phyloP scores from a whole-genome alignment of 805 yeast species.

The Yamadazyma insecticola region DNA sequence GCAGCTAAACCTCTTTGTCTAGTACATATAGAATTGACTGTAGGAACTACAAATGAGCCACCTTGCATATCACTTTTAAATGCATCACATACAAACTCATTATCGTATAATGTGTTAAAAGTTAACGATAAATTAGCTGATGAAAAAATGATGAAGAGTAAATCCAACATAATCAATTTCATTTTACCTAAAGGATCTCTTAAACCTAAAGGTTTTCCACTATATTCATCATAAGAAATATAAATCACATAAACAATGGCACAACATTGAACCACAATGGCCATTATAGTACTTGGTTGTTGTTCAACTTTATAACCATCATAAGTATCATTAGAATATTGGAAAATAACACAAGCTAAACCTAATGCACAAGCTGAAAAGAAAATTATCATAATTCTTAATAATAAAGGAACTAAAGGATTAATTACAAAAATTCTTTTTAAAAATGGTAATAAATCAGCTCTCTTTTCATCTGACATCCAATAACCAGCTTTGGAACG shows the following conservation, averaged over 20 bases:
- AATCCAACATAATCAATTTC: slow-evolving; percentile 74
- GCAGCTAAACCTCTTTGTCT: slow-evolving; percentile 77
- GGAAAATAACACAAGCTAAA: slow-evolving; percentile 58
- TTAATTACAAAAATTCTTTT: slow-evolving; percentile 60
- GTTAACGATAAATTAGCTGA: slow-evolving; percentile 85
- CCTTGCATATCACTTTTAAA: slow-evolving; percentile 17
- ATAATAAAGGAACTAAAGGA: slow-evolving; percentile 75
- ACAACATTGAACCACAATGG: slow-evolving; percentile 74
- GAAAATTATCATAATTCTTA: slow-evolving; percentile 48
- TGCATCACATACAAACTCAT: slow-evolving; percentile 65
- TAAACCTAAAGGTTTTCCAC: slow-evolving; percentile 87
- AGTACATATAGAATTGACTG: slow-evolving; percentile 57
- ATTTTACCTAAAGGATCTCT: slow-evolving; percentile 82
- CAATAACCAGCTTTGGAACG: slow-evolving; percentile 61
- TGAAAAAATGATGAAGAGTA: slow-evolving; percentile 81
- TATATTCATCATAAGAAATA: slow-evolving; percentile 86
- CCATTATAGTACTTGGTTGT: slow-evolving; percentile 91
- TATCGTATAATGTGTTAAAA: slow-evolving; percentile 76
- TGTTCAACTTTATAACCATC: slow-evolving; percentile 46
- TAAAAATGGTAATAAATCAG: slow-evolving; percentile 60
- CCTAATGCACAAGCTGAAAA: slow-evolving; percentile 68
- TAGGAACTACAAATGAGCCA: slow-evolving; percentile 19
- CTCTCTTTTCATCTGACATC: slow-evolving; percentile 60
- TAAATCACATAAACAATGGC: slow-evolving; percentile 75
- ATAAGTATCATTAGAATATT: slow-evolving; percentile 29